Evolutionary conservation across 2,329 filamentous ascomycete species (phyloP).

Genomic region (Aspergillus sp.): DNA sequence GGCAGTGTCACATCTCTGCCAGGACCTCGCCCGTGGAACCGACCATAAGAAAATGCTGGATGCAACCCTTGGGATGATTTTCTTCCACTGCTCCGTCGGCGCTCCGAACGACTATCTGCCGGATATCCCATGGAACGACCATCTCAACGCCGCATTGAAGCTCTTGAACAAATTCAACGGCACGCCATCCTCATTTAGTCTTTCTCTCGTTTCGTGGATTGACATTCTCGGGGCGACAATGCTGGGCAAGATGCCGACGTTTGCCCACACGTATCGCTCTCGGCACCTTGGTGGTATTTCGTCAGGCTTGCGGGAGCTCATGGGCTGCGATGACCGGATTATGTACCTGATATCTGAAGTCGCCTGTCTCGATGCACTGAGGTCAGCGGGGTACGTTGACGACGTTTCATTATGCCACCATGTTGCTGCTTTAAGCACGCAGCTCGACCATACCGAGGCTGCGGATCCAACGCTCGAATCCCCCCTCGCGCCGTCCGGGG

Average conservation of each 20-base stretch:
- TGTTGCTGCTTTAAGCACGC: slow-evolving; percentile 73
- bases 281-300: slow-evolving; percentile 61
- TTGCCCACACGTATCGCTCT: slow-evolving; percentile 84
- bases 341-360: slow-evolving; percentile 99
- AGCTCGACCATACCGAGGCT: slow-evolving; percentile 71
- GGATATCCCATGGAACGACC: slow-evolving; percentile 91
- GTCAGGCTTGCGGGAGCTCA: slow-evolving; percentile 77
- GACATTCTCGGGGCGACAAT: slow-evolving; percentile 93
- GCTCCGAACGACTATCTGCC: slow-evolving; percentile 74
- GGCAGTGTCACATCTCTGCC: slow-evolving; percentile 76
- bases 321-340: slow-evolving; percentile 93
- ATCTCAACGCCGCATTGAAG: slow-evolving; percentile 80
- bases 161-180: slow-evolving; percentile 72
- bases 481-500: slow-evolving; percentile 52
- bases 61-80: slow-evolving; percentile 87
- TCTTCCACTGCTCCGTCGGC: slow-evolving; percentile 87
- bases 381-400: slow-evolving; percentile 64
- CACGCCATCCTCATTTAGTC: slow-evolving; percentile 72
- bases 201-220: slow-evolving; percentile 81
- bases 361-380: slow-evolving; percentile 83
- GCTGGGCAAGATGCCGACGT: slow-evolving; percentile 71
- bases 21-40: slow-evolving; percentile 67
- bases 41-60: slow-evolving; percentile 84
- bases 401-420: slow-evolving; percentile 77
- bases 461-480: slow-evolving; percentile 51